Base-by-base conservation (phyloP, 2,329 filamentous ascomycete genomes). In the Diplodia corticola region DNA sequence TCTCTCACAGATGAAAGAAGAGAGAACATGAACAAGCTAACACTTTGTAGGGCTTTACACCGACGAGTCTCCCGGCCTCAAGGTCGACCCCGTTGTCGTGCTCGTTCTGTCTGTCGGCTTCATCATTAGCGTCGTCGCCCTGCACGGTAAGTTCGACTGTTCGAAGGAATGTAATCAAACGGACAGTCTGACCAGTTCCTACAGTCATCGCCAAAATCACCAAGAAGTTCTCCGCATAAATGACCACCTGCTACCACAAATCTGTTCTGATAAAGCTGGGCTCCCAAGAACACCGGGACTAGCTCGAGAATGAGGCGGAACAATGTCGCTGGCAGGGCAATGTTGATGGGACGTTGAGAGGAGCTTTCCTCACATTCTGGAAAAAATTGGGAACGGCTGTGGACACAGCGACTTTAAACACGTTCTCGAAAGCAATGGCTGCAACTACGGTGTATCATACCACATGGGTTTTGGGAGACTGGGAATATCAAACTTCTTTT, bases 51-150 rank as follows among this genome's bases (percentile, higher is more conserved):
- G 88, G 81, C 89, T 99, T 51, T 99, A 99, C 88, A 99, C 95
- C 67, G 95, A 99, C 78, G 95, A 99, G 84, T 96, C 92, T 71
- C 95, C 95, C 67, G 95, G 95, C 69, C 85, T 99, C 75, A 97
- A 97, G 85, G 95, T 99, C 71, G 95, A 99, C 80, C 95, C 95
- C 24, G 95, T 99, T 68, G 93, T 99, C 71, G 94, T 99, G 70
- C 86, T 99, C 76, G 95, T 97, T 72, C 86, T 99, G 73, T 96
- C 92, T 76, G 88, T 99, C 74, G 95, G 96, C 69, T 99, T 99
- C 82, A 99, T 99, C 81, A 97, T 99, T 84, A 95, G 91, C 76
- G 95, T 99, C 77, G 95, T 99, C 76, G 93, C 93, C 73, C 86
- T 99, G 77, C 95, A 99, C 83, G 93, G 95, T 98, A 88, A 73